These are phyloP conservation scores for Rubia peregrina DNA, from an alignment of 305 asterid genomes.

Conservation along the genomic window DNA sequence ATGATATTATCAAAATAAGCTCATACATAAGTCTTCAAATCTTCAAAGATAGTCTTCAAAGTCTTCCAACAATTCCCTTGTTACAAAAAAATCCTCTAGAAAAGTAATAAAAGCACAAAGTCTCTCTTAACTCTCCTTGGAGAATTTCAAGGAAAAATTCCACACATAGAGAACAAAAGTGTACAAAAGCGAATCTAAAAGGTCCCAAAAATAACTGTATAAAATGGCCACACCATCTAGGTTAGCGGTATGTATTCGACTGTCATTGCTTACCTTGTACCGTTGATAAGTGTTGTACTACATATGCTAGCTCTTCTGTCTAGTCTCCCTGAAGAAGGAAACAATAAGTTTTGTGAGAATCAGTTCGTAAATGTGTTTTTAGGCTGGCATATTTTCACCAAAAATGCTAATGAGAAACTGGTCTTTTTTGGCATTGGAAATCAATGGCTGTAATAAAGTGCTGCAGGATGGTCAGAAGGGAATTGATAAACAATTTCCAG, in stretches of 20 bases:
- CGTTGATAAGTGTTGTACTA: conserved; percentile 33
- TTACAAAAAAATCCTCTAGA: no score
- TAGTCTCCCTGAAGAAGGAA: conserved; percentile 39
- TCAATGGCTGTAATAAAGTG: background rate
- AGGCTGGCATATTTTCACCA: background rate
- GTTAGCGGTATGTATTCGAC: background rate
- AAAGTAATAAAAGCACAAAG: no score
- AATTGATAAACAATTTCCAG: background rate
- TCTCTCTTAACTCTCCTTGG: no score
- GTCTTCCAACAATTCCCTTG: no score
- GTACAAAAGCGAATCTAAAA: no score
- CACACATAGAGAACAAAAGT: no score
- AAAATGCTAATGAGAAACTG: background rate
- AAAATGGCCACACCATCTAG: no score
- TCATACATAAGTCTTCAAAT: no score
- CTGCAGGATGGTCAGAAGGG: background rate
- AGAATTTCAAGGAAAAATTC: no score
- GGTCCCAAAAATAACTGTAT: no score
- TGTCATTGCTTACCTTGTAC: conserved; percentile 32
- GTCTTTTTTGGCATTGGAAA: background rate
- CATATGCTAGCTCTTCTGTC: conserved; percentile 33
- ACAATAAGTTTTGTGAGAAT: background rate
- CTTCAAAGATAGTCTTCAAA: no score
- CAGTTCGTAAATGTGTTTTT: background rate
- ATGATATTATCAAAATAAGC: no score